Percentiles rank a stretch among this genome's conserved stretches.
phyloP scores from a whole-genome alignment of 768 basidiomycete genomes.

The Cytidiella melzeri region DNA sequence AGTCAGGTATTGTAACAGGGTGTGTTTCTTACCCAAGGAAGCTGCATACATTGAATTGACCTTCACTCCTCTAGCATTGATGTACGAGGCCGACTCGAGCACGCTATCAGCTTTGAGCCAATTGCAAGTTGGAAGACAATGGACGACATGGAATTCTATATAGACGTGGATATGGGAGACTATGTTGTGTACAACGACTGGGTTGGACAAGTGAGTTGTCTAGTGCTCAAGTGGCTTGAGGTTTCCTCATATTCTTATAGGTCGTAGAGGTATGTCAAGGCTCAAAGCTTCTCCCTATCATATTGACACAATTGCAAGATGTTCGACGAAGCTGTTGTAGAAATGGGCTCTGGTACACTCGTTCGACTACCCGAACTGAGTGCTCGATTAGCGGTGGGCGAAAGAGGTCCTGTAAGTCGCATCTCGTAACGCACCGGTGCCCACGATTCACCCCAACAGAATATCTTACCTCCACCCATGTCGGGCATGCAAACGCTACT shows the following conservation, averaged over 20 bases:
- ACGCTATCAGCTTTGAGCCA: constrained; percentile 60
- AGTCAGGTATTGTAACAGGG: constrained; percentile 66
- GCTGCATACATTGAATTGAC: background rate
- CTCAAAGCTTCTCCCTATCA: constrained; percentile 2
- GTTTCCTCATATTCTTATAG: constrained; percentile 28
- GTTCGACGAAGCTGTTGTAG: constrained; percentile 76
- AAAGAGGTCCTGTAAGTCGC: constrained; percentile 59
- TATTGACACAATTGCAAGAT: constrained; percentile 39
- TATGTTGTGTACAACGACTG: constrained; percentile 80
- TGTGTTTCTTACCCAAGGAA: constrained; percentile 5
- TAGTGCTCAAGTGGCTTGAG: background rate
- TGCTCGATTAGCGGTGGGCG: constrained; percentile 69
- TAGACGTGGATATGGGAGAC: constrained; percentile 69
- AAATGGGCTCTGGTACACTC: constrained; percentile 58
- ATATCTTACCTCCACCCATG: constrained; percentile 56
- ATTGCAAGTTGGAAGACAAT: constrained; percentile 59
- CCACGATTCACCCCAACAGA: constrained; percentile 26
- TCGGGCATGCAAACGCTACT: constrained; percentile 40
- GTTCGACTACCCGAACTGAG: constrained; percentile 73
- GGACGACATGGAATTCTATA: constrained; percentile 49
- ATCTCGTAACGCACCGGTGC: constrained; percentile 1
- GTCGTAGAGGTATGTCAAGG: constrained; percentile 75
- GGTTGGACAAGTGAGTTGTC: constrained; percentile 72
- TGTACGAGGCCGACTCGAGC: constrained; percentile 62
- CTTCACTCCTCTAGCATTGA: constrained; percentile 29